These are phyloP conservation scores for Penicillium longicatenatum DNA, from an alignment of 495 filamentous ascomycete species.

Conservation along the genomic window DNA sequence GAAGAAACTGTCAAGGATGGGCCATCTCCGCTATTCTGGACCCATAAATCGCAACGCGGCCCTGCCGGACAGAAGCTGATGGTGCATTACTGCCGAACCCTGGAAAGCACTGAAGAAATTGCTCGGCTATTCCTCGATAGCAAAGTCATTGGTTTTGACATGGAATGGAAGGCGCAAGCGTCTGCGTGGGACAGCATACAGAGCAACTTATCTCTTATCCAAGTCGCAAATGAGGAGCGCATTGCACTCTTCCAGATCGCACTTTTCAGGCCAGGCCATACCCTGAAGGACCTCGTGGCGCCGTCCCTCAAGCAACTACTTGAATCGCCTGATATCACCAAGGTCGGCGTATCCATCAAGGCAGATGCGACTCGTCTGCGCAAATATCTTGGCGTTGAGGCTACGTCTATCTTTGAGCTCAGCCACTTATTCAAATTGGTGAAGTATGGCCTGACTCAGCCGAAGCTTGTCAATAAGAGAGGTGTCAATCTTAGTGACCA, in stretches of 20 bases:
- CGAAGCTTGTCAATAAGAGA: constrained; percentile 61
- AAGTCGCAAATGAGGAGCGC: constrained; percentile 76
- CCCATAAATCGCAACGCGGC: constrained; percentile 61
- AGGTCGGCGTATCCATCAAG: constrained; percentile 76
- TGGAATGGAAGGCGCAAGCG: constrained; percentile 75
- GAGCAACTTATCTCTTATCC: constrained; percentile 73
- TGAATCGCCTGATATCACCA: constrained; percentile 68
- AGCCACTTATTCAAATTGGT: constrained; percentile 78
- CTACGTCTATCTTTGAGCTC: constrained; percentile 72
- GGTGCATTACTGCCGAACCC: constrained; percentile 75
- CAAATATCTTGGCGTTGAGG: constrained; percentile 63
- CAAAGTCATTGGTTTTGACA: constrained; percentile 76
- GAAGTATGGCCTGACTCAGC: constrained; percentile 56
- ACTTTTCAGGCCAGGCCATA: constrained; percentile 50
- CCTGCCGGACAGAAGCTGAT: constrained; percentile 49
- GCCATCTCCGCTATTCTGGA: constrained; percentile 57
- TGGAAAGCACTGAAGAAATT: constrained; percentile 64
- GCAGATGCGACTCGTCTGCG: constrained; percentile 71
- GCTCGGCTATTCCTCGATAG: constrained; percentile 68
- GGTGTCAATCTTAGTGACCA: constrained; percentile 67
- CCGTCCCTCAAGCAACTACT: constrained; percentile 70
- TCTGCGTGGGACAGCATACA: constrained; percentile 48
- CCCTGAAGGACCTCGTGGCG: constrained; percentile 58
- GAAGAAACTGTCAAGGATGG: background rate
- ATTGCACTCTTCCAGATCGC: constrained; percentile 83